Evolutionary conservation across 768 basidiomycete species (phyloP), one percentile per base, ranked within the genome.

Genomic region (Trametes cinnabarina): DNA sequence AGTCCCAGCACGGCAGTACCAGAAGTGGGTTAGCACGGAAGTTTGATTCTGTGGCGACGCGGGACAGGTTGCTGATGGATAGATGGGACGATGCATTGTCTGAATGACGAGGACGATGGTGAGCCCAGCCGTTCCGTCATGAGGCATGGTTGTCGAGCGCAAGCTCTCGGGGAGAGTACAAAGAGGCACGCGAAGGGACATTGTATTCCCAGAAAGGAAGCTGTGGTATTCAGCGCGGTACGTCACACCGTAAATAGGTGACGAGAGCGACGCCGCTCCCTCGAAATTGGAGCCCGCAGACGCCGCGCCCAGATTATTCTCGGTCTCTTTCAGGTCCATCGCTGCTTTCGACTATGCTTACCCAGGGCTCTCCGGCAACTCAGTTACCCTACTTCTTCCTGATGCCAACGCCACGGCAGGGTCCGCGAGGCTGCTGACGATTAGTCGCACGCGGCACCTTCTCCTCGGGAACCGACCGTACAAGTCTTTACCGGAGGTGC

Each of bases 351-450:
- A 25, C 15, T 19, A 30, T 34, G 3, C 5, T 3, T 50, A 55
- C 58, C 43, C 58, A 55, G 47, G 30, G 58, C 47, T 30, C 47
- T 37, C 58, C 58, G 58, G 58, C 53, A 60, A 60, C 53, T 54
- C 53, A 60, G 48, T 42, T 55, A 55, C 42, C 53, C 53, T 53
- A 39, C 52, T 32, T 52, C 54, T 48, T 34, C 46, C 39, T 47
- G 47, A 30, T 46, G 55, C n/a, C n/a, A n/a, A 19, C 17, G 47
- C 40, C 41, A 44, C 44, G 42, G 26, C 37, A 32, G 39, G 39
- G 26, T 39, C 44, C 54, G 54, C 54, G 46, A 26, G 23, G 35
- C 35, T 47, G 39, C 40, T 48, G 40, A 46, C 40, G 40, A 44
- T 11, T 15, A 26, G 30, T 35, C 30, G 54, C 54, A 59, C 47